These are phyloP conservation scores for Chenopodium suecicum DNA, from an alignment of 148 eudicot genomes.

Conservation along the genomic window DNA sequence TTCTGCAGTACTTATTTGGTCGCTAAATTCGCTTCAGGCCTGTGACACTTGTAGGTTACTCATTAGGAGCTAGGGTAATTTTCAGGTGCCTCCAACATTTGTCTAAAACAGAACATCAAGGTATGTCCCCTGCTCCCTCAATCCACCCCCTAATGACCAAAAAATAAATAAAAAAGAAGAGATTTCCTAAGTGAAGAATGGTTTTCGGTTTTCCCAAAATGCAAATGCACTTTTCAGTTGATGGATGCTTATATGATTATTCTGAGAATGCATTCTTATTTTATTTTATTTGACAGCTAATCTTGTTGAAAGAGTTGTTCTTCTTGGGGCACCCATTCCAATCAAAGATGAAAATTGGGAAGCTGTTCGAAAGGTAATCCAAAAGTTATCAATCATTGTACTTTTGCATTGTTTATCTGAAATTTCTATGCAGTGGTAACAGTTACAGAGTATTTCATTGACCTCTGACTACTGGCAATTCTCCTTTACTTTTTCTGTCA, in stretches of 20 bases:
- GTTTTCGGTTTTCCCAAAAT: neutral
- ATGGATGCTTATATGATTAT: conserved; percentile 3
- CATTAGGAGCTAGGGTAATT: conserved; percentile 95
- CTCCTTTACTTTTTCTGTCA: neutral
- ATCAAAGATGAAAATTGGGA: conserved; percentile 89
- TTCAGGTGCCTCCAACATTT: conserved; percentile 83
- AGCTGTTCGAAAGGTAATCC: conserved; percentile 77
- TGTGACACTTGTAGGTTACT: conserved; percentile 92
- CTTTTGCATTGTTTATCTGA: conserved; percentile 3
- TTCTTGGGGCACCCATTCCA: conserved; percentile 85
- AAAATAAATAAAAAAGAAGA: neutral
- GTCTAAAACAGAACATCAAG: conserved; percentile 54
- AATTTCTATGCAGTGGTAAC: conserved; percentile 2
- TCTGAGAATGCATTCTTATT: neutral
- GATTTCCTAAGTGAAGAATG: neutral
- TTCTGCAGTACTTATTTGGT: conserved; percentile 3
- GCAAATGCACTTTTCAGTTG: neutral
- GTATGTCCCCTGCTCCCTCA: conserved; percentile 28
- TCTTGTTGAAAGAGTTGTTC: conserved; percentile 92
- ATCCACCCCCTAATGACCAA: neutral
- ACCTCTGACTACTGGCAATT: neutral
- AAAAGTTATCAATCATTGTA: neutral
- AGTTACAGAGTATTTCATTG: neutral
- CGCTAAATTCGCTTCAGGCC: conserved; percentile 63
- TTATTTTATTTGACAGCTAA: conserved; percentile 51